phyloP scores from a whole-genome alignment of 2,329 filamentous ascomycete species.

The Corinectria fuckeliana region DNA sequence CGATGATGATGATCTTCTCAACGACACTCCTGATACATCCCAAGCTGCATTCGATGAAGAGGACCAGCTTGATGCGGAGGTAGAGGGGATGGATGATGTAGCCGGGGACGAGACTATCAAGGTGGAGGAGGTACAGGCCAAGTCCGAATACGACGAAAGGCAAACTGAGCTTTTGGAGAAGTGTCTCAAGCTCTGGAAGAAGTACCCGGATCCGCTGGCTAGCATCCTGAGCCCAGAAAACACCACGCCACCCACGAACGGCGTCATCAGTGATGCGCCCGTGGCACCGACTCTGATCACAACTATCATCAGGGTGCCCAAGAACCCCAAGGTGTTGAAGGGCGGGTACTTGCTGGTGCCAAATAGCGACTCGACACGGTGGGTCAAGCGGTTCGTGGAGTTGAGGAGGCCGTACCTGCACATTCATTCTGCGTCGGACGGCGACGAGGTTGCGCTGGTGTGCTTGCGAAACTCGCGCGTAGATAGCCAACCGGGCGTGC shows the following conservation, averaged over 20 bases:
- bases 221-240: conserved; percentile 65
- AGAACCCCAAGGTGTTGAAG: conserved; percentile 83
- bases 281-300: conserved; percentile 72
- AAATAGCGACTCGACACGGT: conserved; percentile 79
- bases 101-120: conserved; percentile 26
- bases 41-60: conserved; percentile 48
- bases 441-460: conserved; percentile 89
- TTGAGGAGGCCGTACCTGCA: conserved; percentile 90
- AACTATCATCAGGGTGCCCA: conserved; percentile 77
- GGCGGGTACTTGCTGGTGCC: conserved; percentile 87
- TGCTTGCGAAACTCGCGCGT: conserved; percentile 90
- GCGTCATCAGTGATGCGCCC: conserved; percentile 55
- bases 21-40: conserved; percentile 62
- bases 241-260: conserved; percentile 73
- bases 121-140: conserved; percentile 34
- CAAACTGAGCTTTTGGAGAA: conserved; percentile 58
- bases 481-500: conserved; percentile 88
- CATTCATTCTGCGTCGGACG: conserved; percentile 82
- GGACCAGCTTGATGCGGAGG: conserved; percentile 31
- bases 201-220: conserved; percentile 62
- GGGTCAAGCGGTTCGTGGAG: conserved; percentile 93
- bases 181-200: conserved; percentile 70
- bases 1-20: conserved; percentile 62
- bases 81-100: conserved; percentile 29
- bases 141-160: conserved; percentile 53